Percentiles rank a stretch among this genome's conserved stretches.
These are phyloP conservation scores for Letharia lupina DNA, from an alignment of 495 filamentous ascomycete genomes.

Conservation along the genomic window DNA sequence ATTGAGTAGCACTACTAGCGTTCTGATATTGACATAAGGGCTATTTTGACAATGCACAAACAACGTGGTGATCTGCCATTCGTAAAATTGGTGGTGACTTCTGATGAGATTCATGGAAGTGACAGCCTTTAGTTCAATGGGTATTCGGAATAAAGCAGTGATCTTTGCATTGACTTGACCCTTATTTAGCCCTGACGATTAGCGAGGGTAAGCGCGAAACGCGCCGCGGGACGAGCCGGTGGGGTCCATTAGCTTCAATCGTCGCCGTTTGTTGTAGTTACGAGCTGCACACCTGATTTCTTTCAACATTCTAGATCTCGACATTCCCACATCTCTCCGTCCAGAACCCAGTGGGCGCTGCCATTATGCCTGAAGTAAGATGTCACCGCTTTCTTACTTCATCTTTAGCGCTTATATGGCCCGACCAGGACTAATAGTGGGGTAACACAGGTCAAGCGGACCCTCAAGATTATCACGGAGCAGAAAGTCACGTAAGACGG, in stretches of 20 bases:
- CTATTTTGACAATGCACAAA: not conserved
- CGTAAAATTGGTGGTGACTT: too few relatives aligned
- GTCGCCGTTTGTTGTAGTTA: not conserved
- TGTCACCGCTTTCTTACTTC: not conserved
- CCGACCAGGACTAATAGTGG: not conserved
- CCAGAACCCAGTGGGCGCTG: not conserved
- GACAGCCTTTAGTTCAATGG: too few relatives aligned
- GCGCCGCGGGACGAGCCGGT: not conserved
- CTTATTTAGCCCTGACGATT: not conserved
- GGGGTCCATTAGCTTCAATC: not conserved
- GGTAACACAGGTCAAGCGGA: constrained; percentile 62
- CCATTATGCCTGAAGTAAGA: constrained; percentile 2
- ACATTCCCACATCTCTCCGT: not conserved
- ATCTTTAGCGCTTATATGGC: not conserved
- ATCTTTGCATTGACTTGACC: too few relatives aligned
- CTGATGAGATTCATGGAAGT: too few relatives aligned
- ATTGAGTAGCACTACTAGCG: not conserved
- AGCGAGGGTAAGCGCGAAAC: not conserved
- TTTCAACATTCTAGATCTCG: not conserved
- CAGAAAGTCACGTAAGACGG: constrained; percentile 71
- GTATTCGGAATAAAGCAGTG: too few relatives aligned
- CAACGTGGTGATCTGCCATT: too few relatives aligned
- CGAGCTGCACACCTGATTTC: not conserved
- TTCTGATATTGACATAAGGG: not conserved
- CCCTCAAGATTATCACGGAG: constrained; percentile 84